Evolutionary conservation across 208 protist species (phyloP).

Genomic region (Crithidia mellificae): DNA sequence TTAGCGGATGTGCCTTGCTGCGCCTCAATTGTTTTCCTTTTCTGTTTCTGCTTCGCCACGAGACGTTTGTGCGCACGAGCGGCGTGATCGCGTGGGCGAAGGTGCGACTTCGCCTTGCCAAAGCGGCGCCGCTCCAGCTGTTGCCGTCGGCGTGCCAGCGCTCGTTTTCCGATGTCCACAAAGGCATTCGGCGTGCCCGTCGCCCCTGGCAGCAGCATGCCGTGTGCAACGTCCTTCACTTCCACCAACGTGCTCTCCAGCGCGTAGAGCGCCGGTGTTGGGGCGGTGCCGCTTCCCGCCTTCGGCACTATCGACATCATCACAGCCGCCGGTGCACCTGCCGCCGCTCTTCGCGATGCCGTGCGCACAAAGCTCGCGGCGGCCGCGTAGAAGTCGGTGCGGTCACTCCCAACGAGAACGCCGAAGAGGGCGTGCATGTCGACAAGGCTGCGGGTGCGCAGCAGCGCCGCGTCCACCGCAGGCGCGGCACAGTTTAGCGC

Average conservation of each 20-base stretch:
- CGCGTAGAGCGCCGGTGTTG: conserved; percentile 1
- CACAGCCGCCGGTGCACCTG: no score
- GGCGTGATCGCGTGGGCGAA: conserved; percentile 5
- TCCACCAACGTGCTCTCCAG: conserved; percentile 20
- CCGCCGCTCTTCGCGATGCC: conserved; percentile 3
- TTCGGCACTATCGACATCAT: no score
- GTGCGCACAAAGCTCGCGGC: conserved; percentile 37
- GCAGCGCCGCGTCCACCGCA: conserved; percentile 23
- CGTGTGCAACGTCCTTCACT: background rate
- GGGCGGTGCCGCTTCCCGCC: no score
- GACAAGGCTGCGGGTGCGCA: conserved; percentile 31
- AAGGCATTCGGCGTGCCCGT: conserved; percentile 5
- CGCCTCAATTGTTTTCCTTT: no score
- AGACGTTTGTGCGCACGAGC: conserved; percentile 3
- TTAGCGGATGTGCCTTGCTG: no score
- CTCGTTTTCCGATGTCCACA: conserved; percentile 21
- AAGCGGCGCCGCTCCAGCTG: conserved; percentile 19
- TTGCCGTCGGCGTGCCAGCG: conserved; percentile 6
- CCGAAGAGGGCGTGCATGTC: conserved; percentile 61
- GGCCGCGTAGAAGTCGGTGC: conserved; percentile 53
- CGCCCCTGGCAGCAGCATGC: no score
- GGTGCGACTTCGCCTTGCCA: conserved; percentile 3
- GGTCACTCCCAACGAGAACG: conserved; percentile 46
- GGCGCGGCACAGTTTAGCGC: background rate
- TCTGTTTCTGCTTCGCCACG: background rate